Evolutionary conservation across 2,329 filamentous ascomycete species (phyloP), one percentile per base, ranked within the genome.

Genomic region (Aspergillus spinulosporus): DNA sequence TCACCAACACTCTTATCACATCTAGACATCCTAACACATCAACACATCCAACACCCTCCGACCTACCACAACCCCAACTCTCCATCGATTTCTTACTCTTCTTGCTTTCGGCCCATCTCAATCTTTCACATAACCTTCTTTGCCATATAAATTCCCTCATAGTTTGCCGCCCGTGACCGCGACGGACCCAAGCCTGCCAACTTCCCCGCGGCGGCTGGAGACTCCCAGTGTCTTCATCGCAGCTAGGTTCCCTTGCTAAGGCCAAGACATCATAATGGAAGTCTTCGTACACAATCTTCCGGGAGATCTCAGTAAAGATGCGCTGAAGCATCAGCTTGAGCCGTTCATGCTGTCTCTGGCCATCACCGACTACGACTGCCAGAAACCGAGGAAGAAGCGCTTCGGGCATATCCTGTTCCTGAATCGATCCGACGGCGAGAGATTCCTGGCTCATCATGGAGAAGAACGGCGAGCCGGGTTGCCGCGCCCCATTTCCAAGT

Each of bases 371-470:
- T 82, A 74, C 59, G 68, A 79, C 45, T 76, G 76, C 45, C 70
- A 76, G 34, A 82, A 82, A 59, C 65, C 71, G 3, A 64, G 58
- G 11, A 67, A 64, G 34, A 79, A 76, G 54, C 58, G 60, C 4
- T 74, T 72, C 59, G 82, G 76, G 0, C 72, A 69, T 9, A 59
- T 84, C 40, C 82, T 80, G 0, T 74, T 84, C 21, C 72, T 78
- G 1, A 69, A 74, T 52, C 21, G 47, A 1, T 49, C 60, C 1
- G 74, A 78, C 21, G 80, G 71, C 0, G 57, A 72, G n/a, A 60
- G 43, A 2, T 84, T 84, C 61, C 66, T 84, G 5, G 50, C 60
- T 0, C 31, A 56, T 3, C 61, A 74, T 58, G 72, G 72, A 3
- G 51, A 64, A 34, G 42, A 28, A 8, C 26, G 39, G 2, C 21